Percentiles rank a stretch among this genome's conserved stretches.
These are phyloP conservation scores for Buddleja alternifolia DNA, from an alignment of 257 asterid species.

Conservation along the genomic window DNA sequence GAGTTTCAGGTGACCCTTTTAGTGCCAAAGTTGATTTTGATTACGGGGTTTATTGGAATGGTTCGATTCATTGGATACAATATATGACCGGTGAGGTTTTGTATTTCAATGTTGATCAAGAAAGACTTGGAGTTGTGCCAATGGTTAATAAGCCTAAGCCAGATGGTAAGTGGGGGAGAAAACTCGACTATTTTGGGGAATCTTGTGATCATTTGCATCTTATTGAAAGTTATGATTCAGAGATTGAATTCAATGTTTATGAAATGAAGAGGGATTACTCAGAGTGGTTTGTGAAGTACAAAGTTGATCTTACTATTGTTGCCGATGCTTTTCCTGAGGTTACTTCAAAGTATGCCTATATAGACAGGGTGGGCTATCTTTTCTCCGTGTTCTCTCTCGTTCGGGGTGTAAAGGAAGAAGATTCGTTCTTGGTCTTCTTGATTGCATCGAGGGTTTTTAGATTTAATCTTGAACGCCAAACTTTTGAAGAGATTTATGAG, in stretches of 20 bases:
- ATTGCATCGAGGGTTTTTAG: neutral
- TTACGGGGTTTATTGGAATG: no score
- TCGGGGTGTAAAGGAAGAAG: conserved; percentile 1
- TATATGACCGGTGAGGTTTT: no score
- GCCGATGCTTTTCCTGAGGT: neutral
- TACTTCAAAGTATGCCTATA: neutral
- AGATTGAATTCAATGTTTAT: conserved; percentile 10
- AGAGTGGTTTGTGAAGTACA: conserved; percentile 18
- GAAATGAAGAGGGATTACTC: conserved; percentile 21
- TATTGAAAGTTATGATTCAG: conserved; percentile 14
- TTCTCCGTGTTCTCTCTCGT: neutral
- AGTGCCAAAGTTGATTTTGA: no score
- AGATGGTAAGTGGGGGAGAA: no score
- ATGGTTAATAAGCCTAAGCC: no score
- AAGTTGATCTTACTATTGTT: conserved; percentile 6
- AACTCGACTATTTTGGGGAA: conserved; percentile 3
- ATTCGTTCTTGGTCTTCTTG: conserved; percentile 3
- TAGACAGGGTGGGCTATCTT: neutral
- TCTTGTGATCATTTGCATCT: conserved; percentile 24
- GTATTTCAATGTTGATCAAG: no score
- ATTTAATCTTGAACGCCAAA: conserved; percentile 2
- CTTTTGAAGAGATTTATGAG: conserved; percentile 17
- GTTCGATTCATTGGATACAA: no score
- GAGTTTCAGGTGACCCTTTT: no score
- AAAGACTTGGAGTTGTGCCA: no score